Evolutionary conservation across 1,284 basidiomycete species (phyloP).

Genomic region (Fomitopsis betulina): DNA sequence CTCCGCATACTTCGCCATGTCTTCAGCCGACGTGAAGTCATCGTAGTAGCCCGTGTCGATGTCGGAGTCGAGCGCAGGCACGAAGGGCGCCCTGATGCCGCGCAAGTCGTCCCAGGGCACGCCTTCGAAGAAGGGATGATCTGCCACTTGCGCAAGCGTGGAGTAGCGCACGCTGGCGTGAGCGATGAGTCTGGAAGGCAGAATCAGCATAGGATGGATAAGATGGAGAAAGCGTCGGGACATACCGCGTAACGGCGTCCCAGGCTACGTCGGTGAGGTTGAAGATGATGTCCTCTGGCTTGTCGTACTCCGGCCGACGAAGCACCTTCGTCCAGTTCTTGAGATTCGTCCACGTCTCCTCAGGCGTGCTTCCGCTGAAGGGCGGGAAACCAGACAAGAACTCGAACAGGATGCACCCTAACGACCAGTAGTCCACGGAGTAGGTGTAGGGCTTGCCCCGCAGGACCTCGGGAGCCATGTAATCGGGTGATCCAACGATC

Average conservation of each 20-base stretch:
- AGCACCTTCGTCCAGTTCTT: slow-evolving; percentile 97
- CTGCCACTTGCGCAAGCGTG: slow-evolving; percentile 68
- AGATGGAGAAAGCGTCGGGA: not conserved
- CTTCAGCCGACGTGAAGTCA: slow-evolving; percentile 88
- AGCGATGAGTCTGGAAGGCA: slow-evolving; percentile 45
- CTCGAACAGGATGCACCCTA: slow-evolving; percentile 98
- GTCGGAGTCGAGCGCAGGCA: slow-evolving; percentile 93
- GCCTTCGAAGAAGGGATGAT: slow-evolving; percentile 83
- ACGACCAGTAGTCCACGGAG: slow-evolving; percentile 97
- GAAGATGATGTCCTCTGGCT: slow-evolving; percentile 95
- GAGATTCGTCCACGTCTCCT: slow-evolving; percentile 99
- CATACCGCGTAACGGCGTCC: slow-evolving; percentile 89
- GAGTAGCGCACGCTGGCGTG: slow-evolving; percentile 80
- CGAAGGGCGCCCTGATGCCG: slow-evolving; percentile 83
- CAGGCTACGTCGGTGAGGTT: slow-evolving; percentile 93
- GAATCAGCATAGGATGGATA: not conserved
- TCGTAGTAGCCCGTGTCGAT: slow-evolving; percentile 99
- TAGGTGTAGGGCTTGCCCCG: slow-evolving; percentile 93
- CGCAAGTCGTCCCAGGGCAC: slow-evolving; percentile 81
- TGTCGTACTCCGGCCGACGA: slow-evolving; percentile 90
- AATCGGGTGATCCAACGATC: slow-evolving; percentile 97
- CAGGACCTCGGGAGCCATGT: slow-evolving; percentile 93
- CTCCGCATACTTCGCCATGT: slow-evolving; percentile 99
- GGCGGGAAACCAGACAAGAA: slow-evolving; percentile 98
- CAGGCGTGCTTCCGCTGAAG: slow-evolving; percentile 92